Conservation (phyloP, 2,329 filamentous ascomycete species). For the Rhynchosporium secalis region DNA sequence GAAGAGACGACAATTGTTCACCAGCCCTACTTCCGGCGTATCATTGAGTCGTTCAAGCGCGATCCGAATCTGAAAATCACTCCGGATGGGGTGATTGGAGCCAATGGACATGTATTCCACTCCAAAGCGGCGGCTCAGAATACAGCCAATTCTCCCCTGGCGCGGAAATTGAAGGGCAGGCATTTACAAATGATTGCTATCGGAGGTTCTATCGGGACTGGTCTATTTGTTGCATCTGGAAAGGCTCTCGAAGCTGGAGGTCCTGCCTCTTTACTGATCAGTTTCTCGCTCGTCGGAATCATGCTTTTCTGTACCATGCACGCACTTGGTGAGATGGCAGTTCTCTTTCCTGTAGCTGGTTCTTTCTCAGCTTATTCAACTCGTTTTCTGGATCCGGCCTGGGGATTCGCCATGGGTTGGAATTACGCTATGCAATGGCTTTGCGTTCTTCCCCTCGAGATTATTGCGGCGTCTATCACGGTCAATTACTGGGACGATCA, state of each 20-base stretch:
- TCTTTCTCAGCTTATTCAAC: conserved; percentile 93
- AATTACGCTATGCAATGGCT: conserved; percentile 89
- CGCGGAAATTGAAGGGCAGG: conserved; percentile 75
- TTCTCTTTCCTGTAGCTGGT: conserved; percentile 85
- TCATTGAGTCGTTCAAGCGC: conserved; percentile 36
- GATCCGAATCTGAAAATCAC: conserved; percentile 48
- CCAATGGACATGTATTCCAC: conserved; percentile 50
- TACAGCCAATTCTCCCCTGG: conserved; percentile 73
- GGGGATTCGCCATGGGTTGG: conserved; percentile 93
- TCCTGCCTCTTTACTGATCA: conserved; percentile 74
- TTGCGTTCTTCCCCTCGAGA: conserved; percentile 77
- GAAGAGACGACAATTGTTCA: conserved; percentile 29
- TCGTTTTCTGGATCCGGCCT: conserved; percentile 87
- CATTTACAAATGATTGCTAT: conserved; percentile 99
- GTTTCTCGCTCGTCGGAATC: conserved; percentile 75
- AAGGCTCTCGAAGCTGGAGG: conserved; percentile 69
- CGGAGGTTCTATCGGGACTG: conserved; percentile 84
- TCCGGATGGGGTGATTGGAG: conserved; percentile 42
- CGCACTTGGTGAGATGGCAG: conserved; percentile 86
- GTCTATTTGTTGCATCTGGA: conserved; percentile 81
- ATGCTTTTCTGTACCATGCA: conserved; percentile 95
- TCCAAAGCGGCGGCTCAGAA: conserved; percentile 60
- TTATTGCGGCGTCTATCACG: conserved; percentile 83
- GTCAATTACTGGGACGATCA: conserved; percentile 74
- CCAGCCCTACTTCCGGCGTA: conserved; percentile 22